Evolutionary conservation across 495 filamentous ascomycete genomes (phyloP), one percentile per base, ranked within the genome.

Genomic region (Astrothelium subdiscretum): DNA sequence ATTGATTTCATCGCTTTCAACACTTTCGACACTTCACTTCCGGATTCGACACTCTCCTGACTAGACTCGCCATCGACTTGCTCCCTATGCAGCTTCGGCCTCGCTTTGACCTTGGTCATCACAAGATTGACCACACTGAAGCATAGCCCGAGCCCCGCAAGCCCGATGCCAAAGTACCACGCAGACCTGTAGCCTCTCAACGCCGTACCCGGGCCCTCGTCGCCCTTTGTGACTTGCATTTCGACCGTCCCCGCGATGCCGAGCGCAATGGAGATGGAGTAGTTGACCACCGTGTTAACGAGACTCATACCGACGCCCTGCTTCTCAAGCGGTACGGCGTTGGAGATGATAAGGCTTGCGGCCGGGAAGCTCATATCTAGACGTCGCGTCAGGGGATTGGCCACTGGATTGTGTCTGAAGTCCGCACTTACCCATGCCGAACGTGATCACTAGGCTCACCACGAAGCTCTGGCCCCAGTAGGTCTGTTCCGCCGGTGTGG

Each of bases 91-190:
- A 54, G 24, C 4, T 54, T 54, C 48, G 24, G 29, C 48, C 48
- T 54, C 48, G 48, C 24, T 54, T 54, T 54, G 20, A 54, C 8
- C 48, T 29, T 54, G 48, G 48, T 54, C 24, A 29, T 54, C 24
- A 54, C 24, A 54, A 54, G 48, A 54, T 54, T 54, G 48, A 54
- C 48, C 48, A 54, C 48, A 29, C 48, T 54, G 24, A 54, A 54
- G 48, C 48, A 54, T 29, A 80, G 62, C 1, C 81, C 79, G 42
- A 81, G 58, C 8, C 71, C 73, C 26, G 74, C 70, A 3, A 83
- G 62, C 13, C 82, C 81, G 60, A 82, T 75, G 0, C 79, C 83
- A 59, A 84, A 68, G 64, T 83, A 87, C 59, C 76, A 74, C 3
- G 81, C 81, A 4, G 75, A 78, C 18, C 80, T 75, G 60, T 79